Conservation (phyloP, 2,329 filamentous ascomycete genomes). For the Cladosporium colombiae region DNA sequence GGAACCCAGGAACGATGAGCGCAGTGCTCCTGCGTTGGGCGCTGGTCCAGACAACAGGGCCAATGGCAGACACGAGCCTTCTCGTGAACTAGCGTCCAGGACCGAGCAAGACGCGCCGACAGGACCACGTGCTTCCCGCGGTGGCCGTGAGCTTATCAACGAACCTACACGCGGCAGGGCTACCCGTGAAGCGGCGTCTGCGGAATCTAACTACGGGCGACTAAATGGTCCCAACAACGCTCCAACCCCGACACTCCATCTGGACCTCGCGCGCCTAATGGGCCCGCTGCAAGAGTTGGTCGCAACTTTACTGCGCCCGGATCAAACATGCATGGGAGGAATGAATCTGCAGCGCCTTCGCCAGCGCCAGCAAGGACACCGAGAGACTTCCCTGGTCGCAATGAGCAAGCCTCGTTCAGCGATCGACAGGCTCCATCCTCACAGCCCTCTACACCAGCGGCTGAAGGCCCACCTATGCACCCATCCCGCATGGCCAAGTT, state of each 20-base stretch:
- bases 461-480: constrained; percentile 32
- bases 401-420: constrained; percentile 17
- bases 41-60: constrained; percentile 34
- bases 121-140: constrained; percentile 53
- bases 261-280: constrained; percentile 53
- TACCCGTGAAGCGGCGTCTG: constrained; percentile 40
- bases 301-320: constrained; percentile 43
- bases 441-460: constrained; percentile 31
- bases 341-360: constrained; percentile 28
- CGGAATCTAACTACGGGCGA: constrained; percentile 52
- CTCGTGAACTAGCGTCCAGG: constrained; percentile 27
- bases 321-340: constrained; percentile 24
- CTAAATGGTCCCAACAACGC: constrained; percentile 42
- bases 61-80: constrained; percentile 33
- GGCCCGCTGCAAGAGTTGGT: constrained; percentile 39
- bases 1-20: constrained; percentile 28
- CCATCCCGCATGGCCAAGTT: constrained; percentile 33
- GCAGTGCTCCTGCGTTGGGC: constrained; percentile 32
- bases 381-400: constrained; percentile 2
- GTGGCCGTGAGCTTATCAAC: constrained; percentile 43
- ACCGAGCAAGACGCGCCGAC: constrained; percentile 47
- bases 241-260: constrained; percentile 42
- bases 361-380: constrained; percentile 26
- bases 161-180: constrained; percentile 37
- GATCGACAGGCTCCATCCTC: constrained; percentile 22